These are phyloP conservation scores for Lolium perenne DNA, from an alignment of 176 grass and related monocot species.

Conservation along the genomic window DNA sequence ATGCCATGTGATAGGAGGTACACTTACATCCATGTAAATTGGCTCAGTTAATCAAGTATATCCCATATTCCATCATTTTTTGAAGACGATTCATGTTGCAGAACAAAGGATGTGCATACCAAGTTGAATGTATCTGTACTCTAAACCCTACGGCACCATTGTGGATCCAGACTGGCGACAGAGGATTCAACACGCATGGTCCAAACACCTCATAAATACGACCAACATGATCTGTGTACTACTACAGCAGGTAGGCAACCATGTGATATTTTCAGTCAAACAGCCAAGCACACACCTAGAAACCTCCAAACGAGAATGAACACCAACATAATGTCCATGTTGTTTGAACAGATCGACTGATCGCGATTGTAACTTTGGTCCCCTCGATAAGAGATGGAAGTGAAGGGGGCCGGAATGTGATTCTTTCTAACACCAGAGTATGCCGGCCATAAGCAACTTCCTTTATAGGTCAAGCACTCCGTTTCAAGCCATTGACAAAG, in stretches of 20 bases:
- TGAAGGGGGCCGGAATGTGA: not conserved
- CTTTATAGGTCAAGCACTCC: conserved; percentile 31
- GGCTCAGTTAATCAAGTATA: conserved; percentile 35
- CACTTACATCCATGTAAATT: conserved; percentile 49
- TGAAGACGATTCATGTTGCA: not conserved
- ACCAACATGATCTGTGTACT: conserved; percentile 36
- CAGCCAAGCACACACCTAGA: not conserved
- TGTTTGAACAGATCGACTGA: not conserved
- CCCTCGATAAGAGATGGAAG: too few relatives aligned
- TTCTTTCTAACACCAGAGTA: conserved; percentile 23
- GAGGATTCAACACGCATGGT: conserved; percentile 43
- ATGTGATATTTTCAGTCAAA: conserved; percentile 45
- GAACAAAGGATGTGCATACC: too few relatives aligned
- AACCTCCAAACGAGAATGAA: not conserved
- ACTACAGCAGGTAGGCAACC: conserved; percentile 9
- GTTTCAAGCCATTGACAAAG: not conserved
- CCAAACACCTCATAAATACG: conserved; percentile 49
- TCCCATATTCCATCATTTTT: conserved; percentile 16
- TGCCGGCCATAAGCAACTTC: conserved; percentile 30
- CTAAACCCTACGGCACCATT: not conserved
- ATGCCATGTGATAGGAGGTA: conserved; percentile 43
- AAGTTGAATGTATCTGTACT: not conserved
- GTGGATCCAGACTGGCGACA: conserved; percentile 42
- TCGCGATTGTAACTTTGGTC: too few relatives aligned
- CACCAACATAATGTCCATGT: not conserved